Evolutionary conservation across 2,329 filamentous ascomycete species (phyloP).

Genomic region (Penicillium sp.): DNA sequence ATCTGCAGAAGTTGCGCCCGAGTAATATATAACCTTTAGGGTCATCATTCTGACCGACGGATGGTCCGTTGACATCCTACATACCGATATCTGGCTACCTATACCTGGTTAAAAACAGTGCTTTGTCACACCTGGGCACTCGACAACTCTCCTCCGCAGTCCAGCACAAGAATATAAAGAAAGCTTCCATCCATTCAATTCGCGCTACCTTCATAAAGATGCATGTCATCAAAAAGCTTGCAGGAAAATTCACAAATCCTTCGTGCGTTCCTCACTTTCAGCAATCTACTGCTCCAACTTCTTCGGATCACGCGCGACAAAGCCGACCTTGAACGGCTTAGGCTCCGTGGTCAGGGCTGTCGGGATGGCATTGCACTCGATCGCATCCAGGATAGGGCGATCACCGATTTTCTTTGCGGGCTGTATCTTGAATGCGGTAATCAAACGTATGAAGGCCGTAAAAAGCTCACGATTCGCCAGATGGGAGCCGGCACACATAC

Average conservation of each 20-base stretch:
- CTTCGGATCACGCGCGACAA: constrained; percentile 46
- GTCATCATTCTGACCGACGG: neutral
- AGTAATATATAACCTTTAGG: constrained; percentile 1
- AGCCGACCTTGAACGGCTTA: constrained; percentile 58
- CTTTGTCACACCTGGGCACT: constrained; percentile 55
- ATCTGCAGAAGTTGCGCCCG: constrained; percentile 25
- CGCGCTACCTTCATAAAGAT: neutral
- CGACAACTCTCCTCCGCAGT: constrained; percentile 54
- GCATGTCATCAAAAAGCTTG: neutral
- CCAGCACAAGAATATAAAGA: no score
- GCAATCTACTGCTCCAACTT: constrained; percentile 51
- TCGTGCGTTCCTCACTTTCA: constrained; percentile 50
- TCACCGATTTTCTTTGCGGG: constrained; percentile 46
- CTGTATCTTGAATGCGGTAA: constrained; percentile 55
- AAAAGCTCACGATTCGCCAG: constrained; percentile 61
- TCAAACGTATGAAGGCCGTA: constrained; percentile 55
- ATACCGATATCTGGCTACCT: neutral
- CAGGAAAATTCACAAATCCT: constrained; percentile 35
- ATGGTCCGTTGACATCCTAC: neutral
- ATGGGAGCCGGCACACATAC: constrained; percentile 61
- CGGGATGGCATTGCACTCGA: constrained; percentile 54
- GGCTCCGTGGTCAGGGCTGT: constrained; percentile 59
- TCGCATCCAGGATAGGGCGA: constrained; percentile 51
- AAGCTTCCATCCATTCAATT: neutral
- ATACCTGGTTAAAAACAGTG: constrained; percentile 34